Evolutionary conservation across 2,329 filamentous ascomycete species (phyloP).

Genomic region (Fusarium camptoceras): DNA sequence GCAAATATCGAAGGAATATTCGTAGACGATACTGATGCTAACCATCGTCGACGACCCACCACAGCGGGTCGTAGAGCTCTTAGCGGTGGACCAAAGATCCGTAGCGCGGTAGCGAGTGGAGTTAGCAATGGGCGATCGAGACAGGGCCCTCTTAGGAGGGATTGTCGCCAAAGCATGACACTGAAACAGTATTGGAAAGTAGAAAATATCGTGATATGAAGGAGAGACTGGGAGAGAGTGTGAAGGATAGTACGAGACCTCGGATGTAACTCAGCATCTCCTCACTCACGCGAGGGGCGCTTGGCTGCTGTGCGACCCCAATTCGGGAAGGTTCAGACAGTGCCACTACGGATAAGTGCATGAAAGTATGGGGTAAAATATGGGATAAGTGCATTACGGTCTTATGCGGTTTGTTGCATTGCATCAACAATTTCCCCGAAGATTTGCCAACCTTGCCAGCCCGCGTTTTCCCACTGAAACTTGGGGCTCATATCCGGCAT

Average conservation of each 20-base stretch:
- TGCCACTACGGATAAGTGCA: constrained; percentile 28
- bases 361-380: constrained; percentile 29
- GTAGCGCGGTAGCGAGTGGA: constrained; percentile 40
- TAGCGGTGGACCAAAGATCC: constrained; percentile 42
- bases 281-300: constrained; percentile 33
- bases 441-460: constrained; percentile 41
- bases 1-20: constrained; percentile 17
- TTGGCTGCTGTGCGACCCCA: constrained; percentile 43
- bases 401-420: constrained; percentile 14
- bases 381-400: constrained; percentile 14
- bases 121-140: constrained; percentile 37
- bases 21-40: constrained; percentile 38
- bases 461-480: constrained; percentile 40
- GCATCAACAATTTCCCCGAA: constrained; percentile 28
- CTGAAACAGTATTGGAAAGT: constrained; percentile 13
- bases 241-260: constrained; percentile 13
- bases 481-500: constrained; percentile 28
- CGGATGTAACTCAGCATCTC: constrained; percentile 27
- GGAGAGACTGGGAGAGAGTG: constrained; percentile 4
- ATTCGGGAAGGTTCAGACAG: constrained; percentile 27
- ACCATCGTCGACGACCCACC: constrained; percentile 44
- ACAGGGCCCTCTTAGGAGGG: constrained; percentile 41
- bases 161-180: constrained; percentile 49
- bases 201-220: not conserved
- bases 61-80: constrained; percentile 36